Percentiles rank a stretch among this genome's conserved stretches.
phyloP scores from a whole-genome alignment of 2,329 filamentous ascomycete genomes.

The Colletotrichum camelliae region DNA sequence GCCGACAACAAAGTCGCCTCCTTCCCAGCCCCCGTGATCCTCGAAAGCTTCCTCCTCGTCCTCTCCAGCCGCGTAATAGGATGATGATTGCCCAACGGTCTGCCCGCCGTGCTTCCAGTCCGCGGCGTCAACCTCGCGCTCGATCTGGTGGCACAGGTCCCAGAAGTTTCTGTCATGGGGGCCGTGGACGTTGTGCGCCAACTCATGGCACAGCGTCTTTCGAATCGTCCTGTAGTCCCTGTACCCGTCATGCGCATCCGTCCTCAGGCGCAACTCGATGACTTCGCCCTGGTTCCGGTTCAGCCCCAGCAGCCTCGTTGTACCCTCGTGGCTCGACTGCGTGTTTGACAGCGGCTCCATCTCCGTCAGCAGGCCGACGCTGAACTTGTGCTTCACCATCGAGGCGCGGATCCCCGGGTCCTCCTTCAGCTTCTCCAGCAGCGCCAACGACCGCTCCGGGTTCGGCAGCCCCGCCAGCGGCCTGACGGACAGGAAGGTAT shows the following conservation, averaged over 20 bases:
- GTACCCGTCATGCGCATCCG: constrained; percentile 93
- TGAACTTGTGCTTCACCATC: constrained; percentile 87
- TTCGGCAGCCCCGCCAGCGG: constrained; percentile 80
- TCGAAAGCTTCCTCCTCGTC: constrained; percentile 60
- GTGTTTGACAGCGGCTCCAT: constrained; percentile 93
- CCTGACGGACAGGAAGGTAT: constrained; percentile 81
- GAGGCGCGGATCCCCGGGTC: constrained; percentile 85
- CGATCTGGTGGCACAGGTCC: constrained; percentile 86
- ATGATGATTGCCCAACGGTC: constrained; percentile 68
- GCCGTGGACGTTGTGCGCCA: constrained; percentile 88
- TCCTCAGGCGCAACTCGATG: constrained; percentile 89
- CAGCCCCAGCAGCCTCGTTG: constrained; percentile 79
- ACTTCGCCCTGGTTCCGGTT: constrained; percentile 89
- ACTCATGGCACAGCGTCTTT: constrained; percentile 91
- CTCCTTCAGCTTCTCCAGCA: constrained; percentile 76
- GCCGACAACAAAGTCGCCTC: constrained; percentile 79
- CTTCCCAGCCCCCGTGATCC: constrained; percentile 79
- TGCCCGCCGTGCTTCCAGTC: constrained; percentile 80
- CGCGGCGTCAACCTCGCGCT: constrained; percentile 80
- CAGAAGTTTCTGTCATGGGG: constrained; percentile 89
- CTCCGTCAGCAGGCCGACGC: constrained; percentile 86
- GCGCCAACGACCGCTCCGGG: constrained; percentile 71
- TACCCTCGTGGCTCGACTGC: constrained; percentile 69
- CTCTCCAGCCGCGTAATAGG: constrained; percentile 58
- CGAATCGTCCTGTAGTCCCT: constrained; percentile 91